Base-by-base conservation (phyloP, 2,329 filamentous ascomycete genomes). In the Fusarium sp. region DNA sequence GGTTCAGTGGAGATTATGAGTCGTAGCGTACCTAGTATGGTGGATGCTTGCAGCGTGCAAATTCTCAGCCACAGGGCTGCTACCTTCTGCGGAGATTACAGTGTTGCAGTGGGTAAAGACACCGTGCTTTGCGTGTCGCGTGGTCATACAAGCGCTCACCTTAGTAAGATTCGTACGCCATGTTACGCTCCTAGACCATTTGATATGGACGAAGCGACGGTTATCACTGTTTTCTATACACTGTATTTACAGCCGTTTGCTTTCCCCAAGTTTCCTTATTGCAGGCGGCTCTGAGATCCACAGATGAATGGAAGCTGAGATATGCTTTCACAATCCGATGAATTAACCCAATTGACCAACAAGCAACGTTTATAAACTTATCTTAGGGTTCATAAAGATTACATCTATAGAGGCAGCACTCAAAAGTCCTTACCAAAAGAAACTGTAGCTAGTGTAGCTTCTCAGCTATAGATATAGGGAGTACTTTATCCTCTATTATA, bases 61-160 rank as follows among this genome's bases (percentile, higher is more conserved):
- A 50, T 36, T 57, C 52, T 46, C 51, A 64, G 45, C 62, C 61
- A 64, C 61, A 64, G 51, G 44, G 51, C 37, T 64, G 44, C 40
- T 45, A 10, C 37, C 26, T 49, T 15, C 30, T 40, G 26, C 20
- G 42, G 38, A 28, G 6, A 47, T 37, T 44, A 65, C 62, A 65
- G 62, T 65, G 37, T 31, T 51, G 23, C 10, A 5, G 5, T 4
- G 2, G 4, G 4, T 2, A 2, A 33, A n/a, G 8, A 30, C 38
- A 65, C 61, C 16, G 62, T 65, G 20, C 30, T 16, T 30, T 40
- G 31, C 20, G 26, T 49, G 52, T 49, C 62, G 54, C 46, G 51
- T 66, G 38, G 30, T 37, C 20, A 20, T 33, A 6, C 18, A 59
- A 53, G 36, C n/a, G 31, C 12, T 67, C 36, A 41, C 15, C 41